These are phyloP conservation scores for Nakaseomyces delphensis DNA, from an alignment of 1,139 yeast genomes.

Conservation along the genomic window DNA sequence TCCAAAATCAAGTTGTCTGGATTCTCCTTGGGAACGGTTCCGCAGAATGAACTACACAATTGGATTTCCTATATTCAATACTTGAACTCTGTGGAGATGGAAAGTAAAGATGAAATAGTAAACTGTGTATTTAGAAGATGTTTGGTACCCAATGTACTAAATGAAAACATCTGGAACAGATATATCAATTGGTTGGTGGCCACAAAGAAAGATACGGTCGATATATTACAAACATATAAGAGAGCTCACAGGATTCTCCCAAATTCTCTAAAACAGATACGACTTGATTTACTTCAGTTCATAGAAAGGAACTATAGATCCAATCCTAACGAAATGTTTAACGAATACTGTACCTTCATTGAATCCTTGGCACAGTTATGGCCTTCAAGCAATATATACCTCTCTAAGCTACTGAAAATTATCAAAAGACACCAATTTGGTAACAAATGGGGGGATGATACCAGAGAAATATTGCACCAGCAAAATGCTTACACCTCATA, in stretches of 20 bases:
- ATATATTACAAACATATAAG: constrained; percentile 15
- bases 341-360: constrained; percentile 13
- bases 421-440: constrained; percentile 19
- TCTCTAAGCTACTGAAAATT: constrained; percentile 18
- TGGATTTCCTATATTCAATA: not conserved
- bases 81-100: not conserved
- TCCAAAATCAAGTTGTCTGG: constrained; percentile 39
- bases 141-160: constrained; percentile 48
- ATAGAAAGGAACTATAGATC: constrained; percentile 13
- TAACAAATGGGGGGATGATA: constrained; percentile 18
- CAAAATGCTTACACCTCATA: constrained; percentile 22
- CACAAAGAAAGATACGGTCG: constrained; percentile 5
- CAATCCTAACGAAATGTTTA: constrained; percentile 14
- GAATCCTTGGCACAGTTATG: constrained; percentile 13
- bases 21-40: constrained; percentile 37
- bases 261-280: constrained; percentile 11
- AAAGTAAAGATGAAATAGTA: not conserved
- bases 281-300: constrained; percentile 15
- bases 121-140: constrained; percentile 44
- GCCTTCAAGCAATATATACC: constrained; percentile 15
- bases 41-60: constrained; percentile 11
- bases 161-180: constrained; percentile 48
- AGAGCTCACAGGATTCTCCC: constrained; percentile 20
- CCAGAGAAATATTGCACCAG: constrained; percentile 16
- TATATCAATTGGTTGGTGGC: constrained; percentile 41